These are phyloP conservation scores for Fraxinus latifolia DNA, from an alignment of 305 asterid species.

Conservation along the genomic window DNA sequence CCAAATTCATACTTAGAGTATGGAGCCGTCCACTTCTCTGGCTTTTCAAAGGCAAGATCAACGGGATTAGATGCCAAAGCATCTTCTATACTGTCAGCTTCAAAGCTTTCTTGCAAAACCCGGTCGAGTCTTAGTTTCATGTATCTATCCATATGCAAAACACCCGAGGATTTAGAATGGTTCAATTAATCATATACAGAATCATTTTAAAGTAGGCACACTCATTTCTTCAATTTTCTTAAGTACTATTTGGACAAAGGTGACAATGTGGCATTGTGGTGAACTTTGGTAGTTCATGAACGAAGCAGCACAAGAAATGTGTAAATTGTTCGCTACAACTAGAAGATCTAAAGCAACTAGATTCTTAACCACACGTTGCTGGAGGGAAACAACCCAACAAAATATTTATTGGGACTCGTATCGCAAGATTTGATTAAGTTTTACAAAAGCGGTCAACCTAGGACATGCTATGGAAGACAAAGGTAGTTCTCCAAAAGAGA, in stretches of 20 bases:
- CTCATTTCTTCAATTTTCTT: background rate
- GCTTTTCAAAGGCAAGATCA: conserved; percentile 63
- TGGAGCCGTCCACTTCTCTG: conserved; percentile 83
- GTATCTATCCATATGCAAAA: conserved; percentile 35
- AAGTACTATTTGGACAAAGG: background rate
- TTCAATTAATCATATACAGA: background rate
- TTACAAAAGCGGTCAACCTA: background rate
- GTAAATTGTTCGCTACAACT: background rate
- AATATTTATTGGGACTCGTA: background rate
- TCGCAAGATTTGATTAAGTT: background rate
- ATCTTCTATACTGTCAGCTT: conserved; percentile 71
- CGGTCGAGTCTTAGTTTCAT: conserved; percentile 55
- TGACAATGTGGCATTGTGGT: background rate
- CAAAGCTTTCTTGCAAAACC: conserved; percentile 75
- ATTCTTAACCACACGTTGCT: background rate
- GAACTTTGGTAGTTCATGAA: background rate
- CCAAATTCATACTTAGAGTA: conserved; percentile 79
- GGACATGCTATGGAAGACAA: background rate
- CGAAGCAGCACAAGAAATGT: background rate
- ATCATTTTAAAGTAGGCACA: background rate
- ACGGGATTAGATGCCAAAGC: conserved; percentile 75
- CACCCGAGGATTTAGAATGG: background rate
- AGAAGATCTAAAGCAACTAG: background rate
- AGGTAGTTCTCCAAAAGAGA: background rate
- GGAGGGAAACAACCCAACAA: background rate